Evolutionary conservation across 306 rosid species (phyloP).

Genomic region (Corylus heterophylla): DNA sequence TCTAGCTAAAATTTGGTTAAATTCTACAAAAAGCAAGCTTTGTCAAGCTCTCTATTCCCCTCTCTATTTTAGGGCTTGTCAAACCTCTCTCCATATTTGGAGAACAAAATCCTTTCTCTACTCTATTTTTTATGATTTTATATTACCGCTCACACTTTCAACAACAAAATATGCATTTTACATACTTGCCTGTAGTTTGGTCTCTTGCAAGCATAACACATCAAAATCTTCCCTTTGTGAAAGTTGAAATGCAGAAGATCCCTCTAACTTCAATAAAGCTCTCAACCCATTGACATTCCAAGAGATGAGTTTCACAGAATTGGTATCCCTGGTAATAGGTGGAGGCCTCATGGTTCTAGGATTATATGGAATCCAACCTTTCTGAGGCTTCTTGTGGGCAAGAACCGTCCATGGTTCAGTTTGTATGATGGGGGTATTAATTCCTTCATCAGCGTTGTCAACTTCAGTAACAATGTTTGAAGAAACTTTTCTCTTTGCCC

Average conservation of each 20-base stretch:
- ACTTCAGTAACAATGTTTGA: constrained; percentile 31
- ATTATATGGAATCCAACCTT: constrained; percentile 88
- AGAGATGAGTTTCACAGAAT: constrained; percentile 71
- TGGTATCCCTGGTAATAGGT: constrained; percentile 56
- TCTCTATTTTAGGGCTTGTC: too few relatives aligned
- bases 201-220: constrained; percentile 89
- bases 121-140: too few relatives aligned
- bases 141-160: too few relatives aligned
- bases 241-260: constrained; percentile 77
- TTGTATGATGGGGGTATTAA: constrained; percentile 29
- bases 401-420: constrained; percentile 87
- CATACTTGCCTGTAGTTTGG: constrained; percentile 82
- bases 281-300: constrained; percentile 98
- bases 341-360: constrained; percentile 83
- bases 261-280: constrained; percentile 76
- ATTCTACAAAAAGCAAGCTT: too few relatives aligned
- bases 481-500: constrained; percentile 44
- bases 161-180: constrained; percentile 17
- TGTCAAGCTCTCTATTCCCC: too few relatives aligned
- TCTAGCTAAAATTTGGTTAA: too few relatives aligned
- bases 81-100: too few relatives aligned
- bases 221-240: constrained; percentile 89
- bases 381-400: constrained; percentile 95
- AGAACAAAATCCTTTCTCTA: too few relatives aligned
- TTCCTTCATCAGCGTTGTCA: constrained; percentile 31